phyloP scores from a whole-genome alignment of 164 flowering plant species.

The Stephania japonica region DNA sequence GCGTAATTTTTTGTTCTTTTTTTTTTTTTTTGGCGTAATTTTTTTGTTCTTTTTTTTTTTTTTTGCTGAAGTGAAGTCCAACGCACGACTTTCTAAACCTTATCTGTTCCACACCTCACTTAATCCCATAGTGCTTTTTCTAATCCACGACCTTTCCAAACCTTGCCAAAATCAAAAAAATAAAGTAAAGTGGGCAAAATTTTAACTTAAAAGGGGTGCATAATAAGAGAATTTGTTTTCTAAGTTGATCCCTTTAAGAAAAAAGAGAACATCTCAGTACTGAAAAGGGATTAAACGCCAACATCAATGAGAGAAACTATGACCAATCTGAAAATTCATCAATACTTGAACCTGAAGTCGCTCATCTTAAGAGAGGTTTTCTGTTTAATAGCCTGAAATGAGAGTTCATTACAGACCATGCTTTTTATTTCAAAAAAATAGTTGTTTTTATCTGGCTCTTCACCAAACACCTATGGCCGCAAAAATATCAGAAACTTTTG shows the following conservation, averaged over 20 bases:
- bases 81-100: too few relatives aligned
- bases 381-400: neutral
- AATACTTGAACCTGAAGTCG: neutral
- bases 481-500: neutral
- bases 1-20: too few relatives aligned
- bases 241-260: too few relatives aligned
- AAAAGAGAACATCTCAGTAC: neutral
- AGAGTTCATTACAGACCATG: neutral
- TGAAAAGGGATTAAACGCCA: neutral
- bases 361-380: neutral
- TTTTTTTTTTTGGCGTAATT: too few relatives aligned
- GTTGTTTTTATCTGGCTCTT: neutral
- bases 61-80: neutral
- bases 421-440: slow-evolving; percentile 1
- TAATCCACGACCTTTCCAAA: neutral
- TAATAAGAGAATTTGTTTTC: too few relatives aligned
- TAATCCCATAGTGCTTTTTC: too few relatives aligned
- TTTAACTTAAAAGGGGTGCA: too few relatives aligned
- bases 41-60: too few relatives aligned
- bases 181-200: neutral
- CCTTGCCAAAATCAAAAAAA: neutral
- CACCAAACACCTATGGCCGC: slow-evolving; percentile 6
- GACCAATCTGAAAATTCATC: neutral
- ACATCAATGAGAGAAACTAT: neutral
- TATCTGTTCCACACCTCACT: too few relatives aligned